These are phyloP conservation scores for maize (Zea mays) DNA, from an alignment of 176 grass and related monocot species.

Conservation along the genomic window DNA sequence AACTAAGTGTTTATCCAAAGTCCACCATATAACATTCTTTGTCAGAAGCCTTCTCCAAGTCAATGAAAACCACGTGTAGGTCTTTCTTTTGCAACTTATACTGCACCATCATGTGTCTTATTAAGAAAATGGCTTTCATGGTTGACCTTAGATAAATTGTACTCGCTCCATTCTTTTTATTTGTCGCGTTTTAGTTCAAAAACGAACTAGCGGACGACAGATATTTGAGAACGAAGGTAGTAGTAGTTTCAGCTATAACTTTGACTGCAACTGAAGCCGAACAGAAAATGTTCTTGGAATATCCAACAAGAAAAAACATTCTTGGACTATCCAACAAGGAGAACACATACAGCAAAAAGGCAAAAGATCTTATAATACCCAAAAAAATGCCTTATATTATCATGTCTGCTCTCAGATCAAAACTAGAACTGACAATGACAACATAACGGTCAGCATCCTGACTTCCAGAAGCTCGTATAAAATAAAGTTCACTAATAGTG, in stretches of 20 bases:
- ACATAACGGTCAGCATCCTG: neutral
- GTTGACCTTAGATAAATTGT: too few species aligned
- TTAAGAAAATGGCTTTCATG: too few species aligned
- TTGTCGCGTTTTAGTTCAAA: too few species aligned
- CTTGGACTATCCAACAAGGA: neutral
- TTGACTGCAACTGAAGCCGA: neutral
- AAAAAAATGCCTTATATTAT: neutral
- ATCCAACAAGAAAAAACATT: neutral
- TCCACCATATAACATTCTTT: too few species aligned
- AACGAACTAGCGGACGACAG: too few species aligned
- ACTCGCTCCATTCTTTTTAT: too few species aligned
- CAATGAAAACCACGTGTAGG: too few species aligned
- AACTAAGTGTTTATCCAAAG: too few species aligned
- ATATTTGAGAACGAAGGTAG: too few species aligned
- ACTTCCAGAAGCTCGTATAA: neutral
- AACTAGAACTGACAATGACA: neutral
- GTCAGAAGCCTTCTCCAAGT: too few species aligned
- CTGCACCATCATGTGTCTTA: too few species aligned
- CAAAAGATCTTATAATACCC: neutral
- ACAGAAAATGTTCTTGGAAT: neutral
- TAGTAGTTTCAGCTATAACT: neutral
- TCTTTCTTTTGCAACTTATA: too few species aligned
- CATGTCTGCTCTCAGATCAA: neutral
- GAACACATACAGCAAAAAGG: neutral
- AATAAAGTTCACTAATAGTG: slow-evolving; percentile 11